phyloP scores from a whole-genome alignment of 306 rosid species.

The Sophora flavescens region DNA sequence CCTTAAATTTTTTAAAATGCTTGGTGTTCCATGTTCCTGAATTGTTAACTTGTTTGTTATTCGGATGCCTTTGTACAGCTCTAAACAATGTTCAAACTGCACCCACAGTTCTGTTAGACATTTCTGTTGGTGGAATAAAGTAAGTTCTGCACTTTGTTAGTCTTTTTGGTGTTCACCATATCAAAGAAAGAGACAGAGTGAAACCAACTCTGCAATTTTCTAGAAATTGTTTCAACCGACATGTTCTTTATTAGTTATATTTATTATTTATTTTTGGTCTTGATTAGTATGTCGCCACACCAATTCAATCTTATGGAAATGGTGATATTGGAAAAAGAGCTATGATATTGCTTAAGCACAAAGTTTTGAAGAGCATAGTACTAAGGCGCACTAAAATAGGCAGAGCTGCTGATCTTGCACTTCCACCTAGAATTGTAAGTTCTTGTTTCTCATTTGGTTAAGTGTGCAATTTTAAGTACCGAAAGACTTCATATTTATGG shows the following conservation, averaged over 20 bases:
- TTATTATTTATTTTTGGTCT: constrained; percentile 12
- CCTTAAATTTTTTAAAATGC: neutral
- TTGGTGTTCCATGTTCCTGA: neutral
- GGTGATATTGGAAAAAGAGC: constrained; percentile 59
- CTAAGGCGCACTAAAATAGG: constrained; percentile 91
- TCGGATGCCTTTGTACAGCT: constrained; percentile 56
- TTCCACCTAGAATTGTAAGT: constrained; percentile 95
- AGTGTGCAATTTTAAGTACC: constrained; percentile 13
- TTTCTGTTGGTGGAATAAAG: constrained; percentile 99
- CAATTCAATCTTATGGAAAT: constrained; percentile 62
- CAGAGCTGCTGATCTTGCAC: constrained; percentile 94
- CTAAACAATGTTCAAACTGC: constrained; percentile 70
- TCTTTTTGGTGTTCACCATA: constrained; percentile 31
- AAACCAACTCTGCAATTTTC: constrained; percentile 17
- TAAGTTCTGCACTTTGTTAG: constrained; percentile 53
- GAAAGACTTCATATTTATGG: constrained; percentile 27
- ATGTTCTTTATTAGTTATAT: neutral
- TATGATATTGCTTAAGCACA: constrained; percentile 81
- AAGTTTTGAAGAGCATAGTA: constrained; percentile 72
- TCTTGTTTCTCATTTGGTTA: constrained; percentile 33
- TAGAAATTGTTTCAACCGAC: neutral
- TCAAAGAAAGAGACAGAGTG: constrained; percentile 21
- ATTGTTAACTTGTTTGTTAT: constrained; percentile 35
- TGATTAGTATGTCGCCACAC: constrained; percentile 72
- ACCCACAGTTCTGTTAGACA: constrained; percentile 81